Conservation (phyloP, 148 eudicot species). For the Selenicereus undatus region DNA sequence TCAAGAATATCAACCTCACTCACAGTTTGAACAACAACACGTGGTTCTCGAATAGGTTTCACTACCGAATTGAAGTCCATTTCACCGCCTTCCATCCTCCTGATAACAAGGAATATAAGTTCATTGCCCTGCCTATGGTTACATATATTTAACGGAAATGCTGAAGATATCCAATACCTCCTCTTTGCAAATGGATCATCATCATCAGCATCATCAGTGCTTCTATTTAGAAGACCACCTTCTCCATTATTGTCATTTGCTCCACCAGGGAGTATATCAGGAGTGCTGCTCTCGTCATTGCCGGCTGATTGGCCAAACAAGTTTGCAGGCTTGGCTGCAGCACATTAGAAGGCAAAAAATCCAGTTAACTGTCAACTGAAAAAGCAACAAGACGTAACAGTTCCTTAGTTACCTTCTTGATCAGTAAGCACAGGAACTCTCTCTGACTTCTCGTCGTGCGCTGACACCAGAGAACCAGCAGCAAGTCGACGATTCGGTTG, state of each 20-base stretch:
- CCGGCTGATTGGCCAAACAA: conserved; percentile 35
- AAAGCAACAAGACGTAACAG: background rate
- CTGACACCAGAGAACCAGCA: conserved; percentile 72
- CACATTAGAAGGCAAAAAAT: conserved; percentile 2
- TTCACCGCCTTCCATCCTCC: conserved; percentile 73
- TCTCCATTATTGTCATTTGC: conserved; percentile 52
- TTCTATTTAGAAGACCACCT: conserved; percentile 40
- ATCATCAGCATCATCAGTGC: conserved; percentile 62
- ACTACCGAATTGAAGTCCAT: conserved; percentile 68
- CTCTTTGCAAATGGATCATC: conserved; percentile 82
- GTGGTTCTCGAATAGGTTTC: conserved; percentile 94
- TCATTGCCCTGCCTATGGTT: conserved; percentile 11
- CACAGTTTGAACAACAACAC: conserved; percentile 90
- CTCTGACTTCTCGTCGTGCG: conserved; percentile 66
- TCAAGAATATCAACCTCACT: conserved; percentile 97
- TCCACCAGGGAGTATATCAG: conserved; percentile 56
- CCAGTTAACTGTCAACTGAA: conserved; percentile 12
- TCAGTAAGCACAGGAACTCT: conserved; percentile 37
- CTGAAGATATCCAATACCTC: conserved; percentile 38
- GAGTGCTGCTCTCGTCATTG: conserved; percentile 48
- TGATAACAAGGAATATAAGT: conserved; percentile 26
- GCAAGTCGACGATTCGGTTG: conserved; percentile 79
- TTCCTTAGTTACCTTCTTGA: conserved; percentile 60
- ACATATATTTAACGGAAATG: background rate
- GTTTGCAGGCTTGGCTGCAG: conserved; percentile 45